Conservation (phyloP, 1,284 basidiomycete species). For the Austroboletus rostrupii region DNA sequence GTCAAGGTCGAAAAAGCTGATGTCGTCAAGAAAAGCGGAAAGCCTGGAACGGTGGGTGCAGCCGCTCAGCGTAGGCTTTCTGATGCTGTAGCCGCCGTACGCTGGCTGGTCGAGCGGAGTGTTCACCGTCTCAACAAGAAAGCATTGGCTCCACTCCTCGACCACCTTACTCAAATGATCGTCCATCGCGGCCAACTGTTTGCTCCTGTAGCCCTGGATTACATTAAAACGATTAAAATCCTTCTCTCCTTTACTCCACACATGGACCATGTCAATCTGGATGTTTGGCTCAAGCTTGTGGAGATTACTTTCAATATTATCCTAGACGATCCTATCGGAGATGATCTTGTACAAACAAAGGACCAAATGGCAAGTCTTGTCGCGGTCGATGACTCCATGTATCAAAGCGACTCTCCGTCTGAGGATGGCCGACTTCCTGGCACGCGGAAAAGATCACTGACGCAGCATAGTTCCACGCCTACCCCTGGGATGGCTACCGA, state of each 20-base stretch:
- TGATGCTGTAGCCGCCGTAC: constrained; percentile 60
- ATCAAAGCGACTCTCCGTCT: constrained; percentile 26
- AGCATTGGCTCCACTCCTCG: constrained; percentile 53
- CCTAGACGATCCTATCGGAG: constrained; percentile 58
- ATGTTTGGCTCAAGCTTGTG: constrained; percentile 66
- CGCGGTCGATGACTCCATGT: constrained; percentile 25
- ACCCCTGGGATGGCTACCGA: constrained; percentile 14
- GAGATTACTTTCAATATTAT: constrained; percentile 75
- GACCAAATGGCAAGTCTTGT: constrained; percentile 19
- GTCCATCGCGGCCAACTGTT: constrained; percentile 56
- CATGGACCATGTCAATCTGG: constrained; percentile 67
- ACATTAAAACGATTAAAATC: constrained; percentile 71
- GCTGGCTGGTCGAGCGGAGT: constrained; percentile 66
- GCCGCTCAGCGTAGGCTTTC: constrained; percentile 55
- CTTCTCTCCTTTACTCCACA: constrained; percentile 70
- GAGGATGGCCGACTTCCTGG: constrained; percentile 29
- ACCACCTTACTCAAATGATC: constrained; percentile 66
- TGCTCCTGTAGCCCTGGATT: constrained; percentile 70
- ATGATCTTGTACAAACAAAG: constrained; percentile 34
- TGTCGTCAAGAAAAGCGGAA: constrained; percentile 46
- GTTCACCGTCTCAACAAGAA: constrained; percentile 51
- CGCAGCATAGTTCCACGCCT: constrained; percentile 21
- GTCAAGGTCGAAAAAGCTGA: constrained; percentile 61
- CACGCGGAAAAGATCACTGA: constrained; percentile 28
- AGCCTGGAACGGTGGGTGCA: constrained; percentile 32